Evolutionary conservation across 139 green algal species (phyloP), one percentile per base, ranked within the genome.

Genomic region (Micractinium conductrix): DNA sequence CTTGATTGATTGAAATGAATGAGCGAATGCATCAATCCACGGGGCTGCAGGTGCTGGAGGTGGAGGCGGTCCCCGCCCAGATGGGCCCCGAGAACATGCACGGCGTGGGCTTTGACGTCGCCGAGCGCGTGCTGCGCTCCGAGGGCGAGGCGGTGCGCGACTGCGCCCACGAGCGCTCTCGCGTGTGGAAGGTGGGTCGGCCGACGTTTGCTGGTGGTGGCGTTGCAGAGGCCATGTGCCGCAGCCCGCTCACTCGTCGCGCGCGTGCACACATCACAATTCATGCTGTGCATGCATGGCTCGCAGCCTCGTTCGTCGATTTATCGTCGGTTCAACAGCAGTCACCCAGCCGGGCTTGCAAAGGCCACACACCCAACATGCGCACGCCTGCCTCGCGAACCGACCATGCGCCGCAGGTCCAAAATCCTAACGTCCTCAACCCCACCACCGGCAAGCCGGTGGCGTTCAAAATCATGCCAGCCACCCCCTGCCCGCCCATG

Each of bases 391-490:
- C n/a, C n/a, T n/a, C n/a, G n/a, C n/a, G n/a, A n/a, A n/a, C n/a
- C n/a, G n/a, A n/a, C n/a, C n/a, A n/a, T n/a, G n/a, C n/a, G n/a
- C n/a, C 73, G 91, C 85, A 87, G 85, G 90, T 97, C 58, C 88
- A 90, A 42, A 97, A 96, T 87, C 82, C 85, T 10, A 19, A n/a
- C 37, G 83, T 88, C 45, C 67, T 83, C 45, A 83, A 88, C 78
- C 87, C 84, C 14, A 55, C 8, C 58, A 73, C 82, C 73, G 87
- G 88, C 37, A 76, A 87, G 55, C 91, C 93, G 14, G 90, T 96
- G 33, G 87, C 81, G 8, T 96, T 90, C 84, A 97, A 97, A 88
- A 91, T 97, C 38, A 80, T 96, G 78, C 91, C 93, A 16, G 70
- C 78, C 50, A 84, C 48, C 6, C n/a, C 71, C 71, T 60, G 68